Conservation (phyloP, 2,329 filamentous ascomycete species). For the Xylariaceae sp. region DNA sequence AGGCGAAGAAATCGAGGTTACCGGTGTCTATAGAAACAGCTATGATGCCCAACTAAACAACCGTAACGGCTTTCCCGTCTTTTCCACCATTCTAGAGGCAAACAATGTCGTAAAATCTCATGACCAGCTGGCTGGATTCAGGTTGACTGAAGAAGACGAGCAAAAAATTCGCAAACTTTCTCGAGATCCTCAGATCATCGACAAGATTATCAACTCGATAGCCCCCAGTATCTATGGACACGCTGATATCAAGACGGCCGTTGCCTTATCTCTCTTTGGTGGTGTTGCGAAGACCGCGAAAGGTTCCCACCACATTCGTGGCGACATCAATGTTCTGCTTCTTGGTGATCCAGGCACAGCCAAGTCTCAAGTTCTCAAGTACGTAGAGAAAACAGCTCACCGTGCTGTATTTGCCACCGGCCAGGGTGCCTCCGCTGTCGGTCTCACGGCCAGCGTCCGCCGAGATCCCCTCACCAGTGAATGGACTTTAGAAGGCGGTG, state of each 20-base stretch:
- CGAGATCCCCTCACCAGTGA: slow-evolving; percentile 92
- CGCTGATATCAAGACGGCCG: slow-evolving; percentile 92
- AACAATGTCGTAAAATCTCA: slow-evolving; percentile 97
- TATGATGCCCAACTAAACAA: slow-evolving; percentile 98
- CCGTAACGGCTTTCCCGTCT: slow-evolving; percentile 96
- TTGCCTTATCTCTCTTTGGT: slow-evolving; percentile 89
- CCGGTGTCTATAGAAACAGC: slow-evolving; percentile 95
- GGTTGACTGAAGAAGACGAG: slow-evolving; percentile 91
- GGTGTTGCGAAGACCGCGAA: slow-evolving; percentile 89
- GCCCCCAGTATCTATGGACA: slow-evolving; percentile 98
- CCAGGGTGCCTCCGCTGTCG: slow-evolving; percentile 93
- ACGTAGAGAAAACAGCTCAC: slow-evolving; percentile 95
- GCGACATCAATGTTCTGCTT: slow-evolving; percentile 95
- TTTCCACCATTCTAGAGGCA: slow-evolving; percentile 93
- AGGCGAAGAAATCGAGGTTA: slow-evolving; percentile 95
- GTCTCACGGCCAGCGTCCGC: slow-evolving; percentile 93
- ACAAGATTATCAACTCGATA: slow-evolving; percentile 88
- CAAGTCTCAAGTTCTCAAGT: slow-evolving; percentile 96
- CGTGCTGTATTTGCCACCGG: slow-evolving; percentile 96
- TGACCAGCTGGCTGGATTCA: slow-evolving; percentile 94
- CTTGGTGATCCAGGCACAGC: slow-evolving; percentile 96
- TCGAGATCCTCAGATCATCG: slow-evolving; percentile 82
- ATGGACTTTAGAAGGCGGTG: slow-evolving; percentile 96
- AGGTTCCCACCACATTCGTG: slow-evolving; percentile 84
- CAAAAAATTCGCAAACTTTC: slow-evolving; percentile 82